Evolutionary conservation across 176 grass and related monocot genomes (phyloP).

Genomic region (Eragrostis nindensis): DNA sequence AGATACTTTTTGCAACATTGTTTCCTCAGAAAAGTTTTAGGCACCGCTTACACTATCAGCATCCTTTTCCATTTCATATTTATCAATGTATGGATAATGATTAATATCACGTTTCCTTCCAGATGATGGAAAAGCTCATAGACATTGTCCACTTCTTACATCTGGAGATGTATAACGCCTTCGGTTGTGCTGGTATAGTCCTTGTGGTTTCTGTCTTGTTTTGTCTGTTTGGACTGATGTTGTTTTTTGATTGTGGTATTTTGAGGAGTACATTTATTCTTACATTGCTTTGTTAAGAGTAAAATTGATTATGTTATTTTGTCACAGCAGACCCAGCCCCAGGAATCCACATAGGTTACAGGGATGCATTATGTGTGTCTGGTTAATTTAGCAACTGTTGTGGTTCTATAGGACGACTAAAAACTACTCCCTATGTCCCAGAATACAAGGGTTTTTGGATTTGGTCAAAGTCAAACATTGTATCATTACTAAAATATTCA

Average conservation of each 20-base stretch:
- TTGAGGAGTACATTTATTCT: too few species aligned
- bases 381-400: not conserved
- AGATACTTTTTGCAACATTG: slow-evolving; percentile 11
- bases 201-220: slow-evolving; percentile 36
- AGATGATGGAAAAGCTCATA: slow-evolving; percentile 94
- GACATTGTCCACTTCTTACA: slow-evolving; percentile 89
- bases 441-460: too few species aligned
- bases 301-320: slow-evolving; percentile 32
- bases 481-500: too few species aligned
- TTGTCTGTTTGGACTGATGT: slow-evolving; percentile 26
- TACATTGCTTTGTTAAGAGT: slow-evolving; percentile 23
- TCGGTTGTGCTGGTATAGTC: slow-evolving; percentile 76
- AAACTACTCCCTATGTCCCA: too few species aligned
- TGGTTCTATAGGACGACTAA: not conserved
- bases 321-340: slow-evolving; percentile 1
- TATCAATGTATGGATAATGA: slow-evolving; percentile 37
- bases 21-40: slow-evolving; percentile 23
- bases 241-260: slow-evolving; percentile 34
- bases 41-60: not conserved
- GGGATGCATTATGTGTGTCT: slow-evolving; percentile 40
- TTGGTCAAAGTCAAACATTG: too few species aligned
- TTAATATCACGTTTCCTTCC: slow-evolving; percentile 25
- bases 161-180: slow-evolving; percentile 75
- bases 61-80: slow-evolving; percentile 14
- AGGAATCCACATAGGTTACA: not conserved